A percentile compares a stretch with the other conserved stretches of the same genome.
Conservation (phyloP, 2,329 filamentous ascomycete genomes). For the Fusarium clavum region DNA sequence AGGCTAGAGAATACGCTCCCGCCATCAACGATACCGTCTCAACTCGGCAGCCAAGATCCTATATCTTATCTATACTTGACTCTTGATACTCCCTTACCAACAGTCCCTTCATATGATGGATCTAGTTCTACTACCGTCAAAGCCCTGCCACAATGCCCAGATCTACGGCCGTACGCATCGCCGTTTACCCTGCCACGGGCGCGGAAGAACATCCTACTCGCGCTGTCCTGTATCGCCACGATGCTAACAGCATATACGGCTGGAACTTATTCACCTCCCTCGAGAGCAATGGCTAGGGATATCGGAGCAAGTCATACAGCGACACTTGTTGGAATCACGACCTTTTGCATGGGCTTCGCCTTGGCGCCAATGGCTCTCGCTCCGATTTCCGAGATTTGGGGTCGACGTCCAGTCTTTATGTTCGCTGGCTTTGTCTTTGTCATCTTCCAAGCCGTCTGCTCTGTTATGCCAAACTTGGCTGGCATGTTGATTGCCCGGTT, state of each 20-base stretch:
- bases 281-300: constrained; percentile 71
- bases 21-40: constrained; percentile 14
- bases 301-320: constrained; percentile 75
- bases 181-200: constrained; percentile 78
- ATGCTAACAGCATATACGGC: constrained; percentile 83
- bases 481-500: constrained; percentile 83
- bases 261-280: constrained; percentile 80
- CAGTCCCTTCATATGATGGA: constrained; percentile 37
- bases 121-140: constrained; percentile 36
- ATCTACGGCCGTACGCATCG: constrained; percentile 74
- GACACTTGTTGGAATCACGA: constrained; percentile 80
- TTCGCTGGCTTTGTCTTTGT: constrained; percentile 78
- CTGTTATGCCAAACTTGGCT: constrained; percentile 73
- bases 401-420: constrained; percentile 84
- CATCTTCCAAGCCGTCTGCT: constrained; percentile 77
- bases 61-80: constrained; percentile 57
- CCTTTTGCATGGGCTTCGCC: constrained; percentile 84
- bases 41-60: constrained; percentile 34
- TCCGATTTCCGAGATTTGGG: constrained; percentile 89
- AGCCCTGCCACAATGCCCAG: constrained; percentile 67
- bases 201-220: constrained; percentile 77
- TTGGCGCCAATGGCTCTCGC: constrained; percentile 89
- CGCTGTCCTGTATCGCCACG: constrained; percentile 80
- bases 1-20: constrained; percentile 19
- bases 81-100: constrained; percentile 54